Conservation (phyloP, 805 yeast species). For the Hanseniaspora singularis region DNA sequence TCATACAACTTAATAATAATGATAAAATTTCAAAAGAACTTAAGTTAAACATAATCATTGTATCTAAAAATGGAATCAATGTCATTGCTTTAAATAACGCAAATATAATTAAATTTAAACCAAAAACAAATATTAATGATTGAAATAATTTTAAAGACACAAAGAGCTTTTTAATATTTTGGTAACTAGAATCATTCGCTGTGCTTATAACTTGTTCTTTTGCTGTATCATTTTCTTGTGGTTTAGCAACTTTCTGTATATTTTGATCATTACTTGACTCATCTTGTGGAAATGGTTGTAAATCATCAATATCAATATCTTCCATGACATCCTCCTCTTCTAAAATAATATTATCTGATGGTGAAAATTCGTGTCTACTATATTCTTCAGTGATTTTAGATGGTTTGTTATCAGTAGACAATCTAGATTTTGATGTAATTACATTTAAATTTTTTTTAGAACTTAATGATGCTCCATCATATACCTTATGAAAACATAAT, state of each 20-base stretch:
- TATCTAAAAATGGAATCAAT: constrained; percentile 14
- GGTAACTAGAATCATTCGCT: not conserved
- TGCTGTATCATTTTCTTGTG: no score
- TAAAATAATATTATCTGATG: not conserved
- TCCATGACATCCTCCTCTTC: constrained; percentile 1
- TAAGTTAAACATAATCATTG: constrained; percentile 12
- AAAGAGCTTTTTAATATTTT: constrained; percentile 20
- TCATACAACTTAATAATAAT: constrained; percentile 26
- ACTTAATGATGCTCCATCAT: not conserved
- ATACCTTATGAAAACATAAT: constrained; percentile 4
- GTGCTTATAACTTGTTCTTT: no score
- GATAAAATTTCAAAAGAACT: constrained; percentile 27
- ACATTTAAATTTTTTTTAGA: constrained; percentile 5
- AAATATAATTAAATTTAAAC: constrained; percentile 15
- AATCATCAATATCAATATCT: constrained; percentile 8
- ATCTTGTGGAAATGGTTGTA: constrained; percentile 11
- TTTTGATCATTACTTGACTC: not conserved
- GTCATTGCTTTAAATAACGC: constrained; percentile 15
- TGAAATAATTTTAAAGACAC: constrained; percentile 20
- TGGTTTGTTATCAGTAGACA: not conserved
- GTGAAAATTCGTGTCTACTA: no score
- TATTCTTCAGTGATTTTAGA: not conserved
- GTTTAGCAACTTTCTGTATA: not conserved
- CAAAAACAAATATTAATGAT: constrained; percentile 18
- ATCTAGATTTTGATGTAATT: no score